phyloP scores from a whole-genome alignment of 352 stramenopile species.

The Peronospora farinosa region DNA sequence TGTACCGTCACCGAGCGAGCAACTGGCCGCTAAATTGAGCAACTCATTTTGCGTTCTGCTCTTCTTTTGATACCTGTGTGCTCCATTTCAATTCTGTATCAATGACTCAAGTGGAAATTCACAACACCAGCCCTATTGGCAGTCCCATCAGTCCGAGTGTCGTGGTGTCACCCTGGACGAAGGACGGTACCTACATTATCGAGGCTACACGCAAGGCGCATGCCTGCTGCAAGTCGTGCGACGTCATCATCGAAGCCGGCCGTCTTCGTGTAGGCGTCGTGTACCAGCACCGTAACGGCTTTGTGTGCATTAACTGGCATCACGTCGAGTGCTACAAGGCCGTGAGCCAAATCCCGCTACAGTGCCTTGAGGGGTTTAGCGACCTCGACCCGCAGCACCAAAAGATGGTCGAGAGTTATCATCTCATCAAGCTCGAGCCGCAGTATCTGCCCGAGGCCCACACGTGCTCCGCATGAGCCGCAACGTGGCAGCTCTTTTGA shows the following conservation, averaged over 20 bases:
- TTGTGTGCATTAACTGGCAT: conserved; percentile 83
- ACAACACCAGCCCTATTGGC: conserved; percentile 18
- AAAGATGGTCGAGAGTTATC: conserved; percentile 47
- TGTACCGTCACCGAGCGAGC: conserved; percentile 5
- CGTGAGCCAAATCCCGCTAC: conserved; percentile 49
- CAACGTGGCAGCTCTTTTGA: background rate
- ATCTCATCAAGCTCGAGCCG: conserved; percentile 18
- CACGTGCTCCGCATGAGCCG: conserved; percentile 32
- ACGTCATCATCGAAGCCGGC: conserved; percentile 54
- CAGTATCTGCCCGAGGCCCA: conserved; percentile 22
- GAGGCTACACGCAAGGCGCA: conserved; percentile 61
- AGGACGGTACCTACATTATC: conserved; percentile 77
- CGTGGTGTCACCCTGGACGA: conserved; percentile 58
- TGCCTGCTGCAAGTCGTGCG: conserved; percentile 72
- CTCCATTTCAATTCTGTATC: background rate
- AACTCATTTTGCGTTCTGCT: conserved; percentile 25
- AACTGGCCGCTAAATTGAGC: background rate
- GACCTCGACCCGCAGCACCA: conserved; percentile 53
- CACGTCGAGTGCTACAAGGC: conserved; percentile 74
- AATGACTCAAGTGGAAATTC: conserved; percentile 30
- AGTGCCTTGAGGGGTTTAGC: conserved; percentile 61
- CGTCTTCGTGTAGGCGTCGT: conserved; percentile 71
- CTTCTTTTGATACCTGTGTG: conserved; percentile 1
- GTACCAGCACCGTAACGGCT: conserved; percentile 76
- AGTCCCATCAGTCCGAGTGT: conserved; percentile 33